These are phyloP conservation scores for Eremochloa ophiuroides DNA, from an alignment of 176 grass and related monocot species.

Conservation along the genomic window DNA sequence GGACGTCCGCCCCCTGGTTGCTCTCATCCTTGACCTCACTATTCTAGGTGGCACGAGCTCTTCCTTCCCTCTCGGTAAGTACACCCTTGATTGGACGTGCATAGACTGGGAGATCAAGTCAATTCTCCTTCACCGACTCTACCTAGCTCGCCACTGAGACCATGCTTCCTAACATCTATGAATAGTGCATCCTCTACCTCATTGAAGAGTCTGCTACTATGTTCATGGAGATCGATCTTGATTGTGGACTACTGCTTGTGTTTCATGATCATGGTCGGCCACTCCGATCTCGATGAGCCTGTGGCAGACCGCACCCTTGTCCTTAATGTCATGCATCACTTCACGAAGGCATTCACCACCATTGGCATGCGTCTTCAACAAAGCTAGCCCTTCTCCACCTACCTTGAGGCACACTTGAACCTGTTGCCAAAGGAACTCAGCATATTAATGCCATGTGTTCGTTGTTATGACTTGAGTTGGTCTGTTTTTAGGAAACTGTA, in stretches of 20 bases:
- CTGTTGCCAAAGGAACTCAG: background rate
- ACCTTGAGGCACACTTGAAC: background rate
- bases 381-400: background rate
- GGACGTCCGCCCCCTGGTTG: no score
- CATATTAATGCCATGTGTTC: background rate
- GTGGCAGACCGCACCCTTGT: background rate
- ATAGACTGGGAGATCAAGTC: no score
- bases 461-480: background rate
- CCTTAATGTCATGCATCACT: background rate
- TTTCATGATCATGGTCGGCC: background rate
- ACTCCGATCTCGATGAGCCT: background rate
- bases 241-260: background rate
- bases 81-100: no score
- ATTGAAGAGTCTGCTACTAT: background rate
- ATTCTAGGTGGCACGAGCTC: no score
- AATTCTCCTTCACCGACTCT: no score
- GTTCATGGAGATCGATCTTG: background rate
- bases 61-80: no score
- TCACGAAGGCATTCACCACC: background rate
- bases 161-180: background rate
- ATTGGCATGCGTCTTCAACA: background rate
- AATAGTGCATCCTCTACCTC: background rate
- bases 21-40: no score
- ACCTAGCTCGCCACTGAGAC: background rate
- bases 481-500: background rate